Conservation (phyloP, 2,329 filamentous ascomycete species). For the Nannizziopsis barbatae region DNA sequence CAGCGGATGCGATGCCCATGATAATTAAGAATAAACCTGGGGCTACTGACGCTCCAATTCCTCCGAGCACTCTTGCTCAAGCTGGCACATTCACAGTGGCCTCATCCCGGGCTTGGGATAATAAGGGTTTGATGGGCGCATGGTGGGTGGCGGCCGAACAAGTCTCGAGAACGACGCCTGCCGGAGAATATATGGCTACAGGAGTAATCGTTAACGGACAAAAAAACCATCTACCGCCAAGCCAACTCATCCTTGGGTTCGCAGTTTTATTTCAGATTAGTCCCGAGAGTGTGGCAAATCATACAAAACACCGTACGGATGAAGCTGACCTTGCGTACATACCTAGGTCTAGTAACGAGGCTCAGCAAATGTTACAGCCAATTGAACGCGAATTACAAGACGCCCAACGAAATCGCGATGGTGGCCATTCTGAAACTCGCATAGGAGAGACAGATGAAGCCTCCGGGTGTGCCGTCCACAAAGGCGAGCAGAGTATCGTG, state of each 20-base stretch:
- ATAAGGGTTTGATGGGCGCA: conserved; percentile 86
- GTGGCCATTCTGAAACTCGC: no score
- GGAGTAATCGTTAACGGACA: conserved; percentile 73
- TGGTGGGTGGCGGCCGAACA: conserved; percentile 93
- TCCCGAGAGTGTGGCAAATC: conserved; percentile 70
- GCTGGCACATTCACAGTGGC: conserved; percentile 77
- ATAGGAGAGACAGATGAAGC: conserved; percentile 18
- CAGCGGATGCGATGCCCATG: conserved; percentile 72
- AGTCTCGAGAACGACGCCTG: conserved; percentile 71
- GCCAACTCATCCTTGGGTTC: conserved; percentile 77
- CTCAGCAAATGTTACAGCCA: conserved; percentile 13
- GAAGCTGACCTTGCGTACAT: conserved; percentile 15
- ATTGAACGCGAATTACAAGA: no score
- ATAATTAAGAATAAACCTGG: conserved; percentile 79
- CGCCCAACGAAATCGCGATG: no score
- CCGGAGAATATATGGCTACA: conserved; percentile 65
- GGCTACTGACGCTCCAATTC: conserved; percentile 72
- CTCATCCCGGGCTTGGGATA: conserved; percentile 86
- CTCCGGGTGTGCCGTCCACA: conserved; percentile 9
- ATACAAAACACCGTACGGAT: conserved; percentile 61
- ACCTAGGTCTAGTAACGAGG: neutral
- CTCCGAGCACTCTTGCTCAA: conserved; percentile 81
- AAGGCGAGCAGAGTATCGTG: neutral
- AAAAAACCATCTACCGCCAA: conserved; percentile 84
- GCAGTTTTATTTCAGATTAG: conserved; percentile 80